Conservation (phyloP, 768 basidiomycete genomes). For the Amanita rimosa region DNA sequence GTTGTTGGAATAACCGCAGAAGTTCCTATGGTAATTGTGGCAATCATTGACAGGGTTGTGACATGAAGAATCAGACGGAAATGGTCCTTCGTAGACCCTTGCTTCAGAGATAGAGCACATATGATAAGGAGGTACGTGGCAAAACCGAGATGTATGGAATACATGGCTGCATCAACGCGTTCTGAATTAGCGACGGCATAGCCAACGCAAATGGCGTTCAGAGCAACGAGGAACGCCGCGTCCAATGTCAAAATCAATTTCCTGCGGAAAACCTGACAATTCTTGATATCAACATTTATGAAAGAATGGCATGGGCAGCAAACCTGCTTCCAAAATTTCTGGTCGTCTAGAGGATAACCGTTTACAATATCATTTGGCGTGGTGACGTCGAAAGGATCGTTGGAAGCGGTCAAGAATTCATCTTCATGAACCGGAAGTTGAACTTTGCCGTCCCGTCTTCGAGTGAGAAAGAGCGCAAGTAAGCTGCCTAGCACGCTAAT, state of each 20-base stretch:
- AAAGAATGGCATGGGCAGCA: slow-evolving; percentile 7
- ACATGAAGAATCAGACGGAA: slow-evolving; percentile 52
- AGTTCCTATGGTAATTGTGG: slow-evolving; percentile 29
- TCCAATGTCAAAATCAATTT: slow-evolving; percentile 42
- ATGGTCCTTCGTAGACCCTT: slow-evolving; percentile 27
- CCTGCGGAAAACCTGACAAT: slow-evolving; percentile 40
- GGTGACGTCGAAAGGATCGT: slow-evolving; percentile 63
- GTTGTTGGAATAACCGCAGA: slow-evolving; percentile 48
- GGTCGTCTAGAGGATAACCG: slow-evolving; percentile 53
- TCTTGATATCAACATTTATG: background rate
- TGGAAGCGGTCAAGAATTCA: slow-evolving; percentile 51
- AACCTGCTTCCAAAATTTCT: slow-evolving; percentile 48
- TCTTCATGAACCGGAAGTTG: slow-evolving; percentile 27
- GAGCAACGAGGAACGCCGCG: slow-evolving; percentile 28
- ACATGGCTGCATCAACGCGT: slow-evolving; percentile 21
- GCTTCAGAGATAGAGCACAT: slow-evolving; percentile 38
- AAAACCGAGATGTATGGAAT: slow-evolving; percentile 37
- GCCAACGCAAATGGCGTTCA: slow-evolving; percentile 46
- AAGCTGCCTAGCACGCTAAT: slow-evolving; percentile 33
- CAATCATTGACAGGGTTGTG: slow-evolving; percentile 38
- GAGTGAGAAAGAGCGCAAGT: slow-evolving; percentile 26
- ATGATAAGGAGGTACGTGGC: slow-evolving; percentile 50
- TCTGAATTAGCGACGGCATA: slow-evolving; percentile 32
- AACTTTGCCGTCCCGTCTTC: slow-evolving; percentile 37
- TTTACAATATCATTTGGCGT: slow-evolving; percentile 59